phyloP scores from a whole-genome alignment of 768 basidiomycete species.

The Calvatia gigantea region DNA sequence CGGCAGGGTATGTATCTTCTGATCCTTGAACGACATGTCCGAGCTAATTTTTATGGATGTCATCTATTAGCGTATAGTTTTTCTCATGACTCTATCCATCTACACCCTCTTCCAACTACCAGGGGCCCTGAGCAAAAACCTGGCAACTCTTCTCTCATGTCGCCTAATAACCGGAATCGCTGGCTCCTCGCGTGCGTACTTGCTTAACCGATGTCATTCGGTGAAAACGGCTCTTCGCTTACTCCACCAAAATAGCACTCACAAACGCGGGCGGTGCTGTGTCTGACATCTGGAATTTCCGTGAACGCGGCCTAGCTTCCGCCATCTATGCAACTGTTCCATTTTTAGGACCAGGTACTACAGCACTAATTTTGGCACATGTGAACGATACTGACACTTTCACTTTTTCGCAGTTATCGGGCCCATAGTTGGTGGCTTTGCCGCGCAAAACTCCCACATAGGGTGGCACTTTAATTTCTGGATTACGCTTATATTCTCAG shows the following conservation, averaged over 20 bases:
- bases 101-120: constrained; percentile 54
- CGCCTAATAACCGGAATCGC: constrained; percentile 56
- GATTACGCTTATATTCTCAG: constrained; percentile 57
- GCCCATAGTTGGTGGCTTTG: constrained; percentile 66
- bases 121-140: constrained; percentile 47
- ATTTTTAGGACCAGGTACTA: constrained; percentile 52
- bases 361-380: not conserved
- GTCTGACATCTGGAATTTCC: constrained; percentile 54
- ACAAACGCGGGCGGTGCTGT: constrained; percentile 59
- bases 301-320: constrained; percentile 58
- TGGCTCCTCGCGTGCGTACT: constrained; percentile 49
- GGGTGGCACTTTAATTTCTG: constrained; percentile 67
- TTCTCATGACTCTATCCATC: constrained; percentile 46
- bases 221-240: not conserved
- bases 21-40: not conserved
- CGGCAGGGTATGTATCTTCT: constrained; percentile 40
- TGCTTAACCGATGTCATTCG: constrained; percentile 6
- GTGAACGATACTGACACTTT: not conserved
- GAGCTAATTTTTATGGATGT: not conserved
- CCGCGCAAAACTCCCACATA: constrained; percentile 41
- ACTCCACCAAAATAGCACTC: constrained; percentile 34
- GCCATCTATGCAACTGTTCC: constrained; percentile 56
- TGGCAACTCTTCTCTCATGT: constrained; percentile 45
- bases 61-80: constrained; percentile 42
- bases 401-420: constrained; percentile 45